Base-by-base conservation (phyloP, 148 eudicot species). In the Suaeda aralocaspica region DNA sequence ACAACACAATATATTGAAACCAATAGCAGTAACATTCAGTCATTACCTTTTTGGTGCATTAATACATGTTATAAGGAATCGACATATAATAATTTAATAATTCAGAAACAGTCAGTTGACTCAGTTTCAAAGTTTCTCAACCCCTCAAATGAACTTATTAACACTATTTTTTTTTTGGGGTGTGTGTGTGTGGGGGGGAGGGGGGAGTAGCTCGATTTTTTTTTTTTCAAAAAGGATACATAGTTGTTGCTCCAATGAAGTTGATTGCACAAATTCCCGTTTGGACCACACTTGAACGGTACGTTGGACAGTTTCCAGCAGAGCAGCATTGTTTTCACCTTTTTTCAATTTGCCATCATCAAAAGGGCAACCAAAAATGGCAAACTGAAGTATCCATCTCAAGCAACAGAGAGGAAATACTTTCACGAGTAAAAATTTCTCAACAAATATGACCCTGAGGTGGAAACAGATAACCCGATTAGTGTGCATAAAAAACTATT, bases 311-410 rank as follows among this genome's bases (percentile, higher is more conserved):
- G 87, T 74, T 31, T 85, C 91, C 65, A 77, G 51, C 48, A 89
- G 76, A 77, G 66, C 68, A 68, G 58, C 34, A 67, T 58, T 74
- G 46, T 73, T 81, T 50, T 84, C 75, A 76, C 79, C 56, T 82
- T 85, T 81, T 51, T 48, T 76, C 76, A 25, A 51, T 39, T 72
- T 79, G 72, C 69, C 76, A 74, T 71, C 67, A 74, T 72, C 83
- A 64, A 88, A 90, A 64, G 92, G 76, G 66, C 79, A 78, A 75
- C 73, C 81, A 56, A 87, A 85, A 73, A 93, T 85, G 59, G 97
- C 87, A 82, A 93, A 93, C 59, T 93, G 96, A 72, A 93, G 88
- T 71, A 93, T 91, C 97, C 98, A 89, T 73, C 91, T 88, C 81
- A 90, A 76, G 79, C 95, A 93, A 70, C 96, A 58, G 29, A 87